Percentiles rank a stretch among this genome's conserved stretches.
Conservation (phyloP, 148 eudicot species). For the Limonium bicolor region DNA sequence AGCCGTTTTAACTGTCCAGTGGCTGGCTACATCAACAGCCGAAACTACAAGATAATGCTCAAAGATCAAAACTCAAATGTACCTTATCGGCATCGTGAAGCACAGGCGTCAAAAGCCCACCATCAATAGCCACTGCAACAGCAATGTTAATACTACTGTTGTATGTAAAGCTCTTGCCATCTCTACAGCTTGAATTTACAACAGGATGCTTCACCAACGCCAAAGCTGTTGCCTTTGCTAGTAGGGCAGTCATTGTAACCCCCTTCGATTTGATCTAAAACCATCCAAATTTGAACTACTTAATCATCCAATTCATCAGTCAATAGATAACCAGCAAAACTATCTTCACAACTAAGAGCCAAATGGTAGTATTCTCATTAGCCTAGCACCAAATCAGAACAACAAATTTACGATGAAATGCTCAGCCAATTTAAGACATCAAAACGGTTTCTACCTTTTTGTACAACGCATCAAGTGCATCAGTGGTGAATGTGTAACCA, state of each 20-base stretch:
- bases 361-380: no score
- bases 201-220: slow-evolving; percentile 81
- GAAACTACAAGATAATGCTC: no score
- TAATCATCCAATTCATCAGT: no score
- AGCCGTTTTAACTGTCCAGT: no score
- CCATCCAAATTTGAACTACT: no score
- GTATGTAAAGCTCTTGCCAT: slow-evolving; percentile 93
- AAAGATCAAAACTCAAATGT: no score
- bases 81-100: slow-evolving; percentile 95
- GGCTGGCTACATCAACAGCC: no score
- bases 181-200: slow-evolving; percentile 93
- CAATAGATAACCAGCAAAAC: no score
- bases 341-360: no score
- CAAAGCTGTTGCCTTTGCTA: slow-evolving; percentile 92
- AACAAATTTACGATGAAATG: neutral
- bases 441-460: slow-evolving; percentile 49
- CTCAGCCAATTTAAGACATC: neutral
- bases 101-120: slow-evolving; percentile 86
- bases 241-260: slow-evolving; percentile 91
- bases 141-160: slow-evolving; percentile 84
- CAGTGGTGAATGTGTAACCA: slow-evolving; percentile 72
- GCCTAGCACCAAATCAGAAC: neutral
- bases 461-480: slow-evolving; percentile 88
- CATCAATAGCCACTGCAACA: slow-evolving; percentile 88
- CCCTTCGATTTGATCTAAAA: slow-evolving; percentile 75